phyloP scores from a whole-genome alignment of 2,329 filamentous ascomycete genomes.

The Didymella lethalis region DNA sequence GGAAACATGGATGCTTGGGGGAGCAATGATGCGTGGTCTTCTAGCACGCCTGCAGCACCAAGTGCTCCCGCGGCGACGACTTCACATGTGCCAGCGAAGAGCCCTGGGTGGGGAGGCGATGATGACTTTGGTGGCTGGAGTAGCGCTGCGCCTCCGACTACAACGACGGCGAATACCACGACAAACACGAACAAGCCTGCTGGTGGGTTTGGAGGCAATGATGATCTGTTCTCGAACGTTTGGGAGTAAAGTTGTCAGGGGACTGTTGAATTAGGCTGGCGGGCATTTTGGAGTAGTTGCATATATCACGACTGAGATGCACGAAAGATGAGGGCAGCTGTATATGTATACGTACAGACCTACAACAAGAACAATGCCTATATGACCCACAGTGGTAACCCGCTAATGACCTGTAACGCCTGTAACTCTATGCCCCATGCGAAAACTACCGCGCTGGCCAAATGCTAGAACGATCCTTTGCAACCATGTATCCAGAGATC shows the following conservation, averaged over 20 bases:
- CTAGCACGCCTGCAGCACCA: constrained; percentile 64
- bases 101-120: constrained; percentile 66
- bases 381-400: too few species aligned
- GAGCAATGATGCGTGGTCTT: constrained; percentile 80
- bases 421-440: background rate
- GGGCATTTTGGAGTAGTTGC: constrained; percentile 12
- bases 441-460: background rate
- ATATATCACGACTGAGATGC: constrained; percentile 16
- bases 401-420: background rate
- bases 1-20: constrained; percentile 81
- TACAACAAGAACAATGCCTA: background rate
- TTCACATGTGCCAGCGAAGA: constrained; percentile 54
- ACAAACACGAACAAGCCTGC: constrained; percentile 56
- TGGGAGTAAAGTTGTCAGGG: constrained; percentile 72
- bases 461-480: background rate
- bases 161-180: constrained; percentile 48
- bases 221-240: constrained; percentile 95
- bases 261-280: background rate
- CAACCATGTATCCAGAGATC: background rate
- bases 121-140: constrained; percentile 98
- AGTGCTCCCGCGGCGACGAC: constrained; percentile 43
- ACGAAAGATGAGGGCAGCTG: background rate
- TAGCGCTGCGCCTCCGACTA: constrained; percentile 71
- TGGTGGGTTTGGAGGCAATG: constrained; percentile 63
- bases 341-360: constrained; percentile 10